Percentiles rank a stretch among this genome's conserved stretches.
Conservation (phyloP, 31 red algal genomes). For the Odonthalia washingtoniensis region DNA sequence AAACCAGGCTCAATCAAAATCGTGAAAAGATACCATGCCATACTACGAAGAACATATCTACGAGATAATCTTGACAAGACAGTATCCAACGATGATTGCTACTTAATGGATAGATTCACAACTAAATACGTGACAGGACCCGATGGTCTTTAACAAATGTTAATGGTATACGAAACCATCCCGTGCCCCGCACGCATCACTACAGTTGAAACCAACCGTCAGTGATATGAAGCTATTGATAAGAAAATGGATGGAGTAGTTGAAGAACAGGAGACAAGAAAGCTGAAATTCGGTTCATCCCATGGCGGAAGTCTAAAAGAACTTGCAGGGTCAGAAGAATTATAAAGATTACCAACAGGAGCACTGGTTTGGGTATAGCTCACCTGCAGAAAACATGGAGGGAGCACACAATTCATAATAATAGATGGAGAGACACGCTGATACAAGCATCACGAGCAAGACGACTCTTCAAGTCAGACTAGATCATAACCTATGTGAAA, state of each 20-base stretch:
- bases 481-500: too few species aligned
- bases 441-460: background rate
- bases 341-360: background rate
- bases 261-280: constrained; percentile 29
- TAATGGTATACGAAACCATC: constrained; percentile 11
- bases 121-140: constrained; percentile 36
- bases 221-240: constrained; percentile 3
- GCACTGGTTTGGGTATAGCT: constrained; percentile 21
- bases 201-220: background rate
- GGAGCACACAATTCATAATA: background rate
- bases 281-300: background rate
- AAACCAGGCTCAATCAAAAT: constrained; percentile 31
- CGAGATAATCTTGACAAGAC: background rate
- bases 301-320: background rate
- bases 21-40: constrained; percentile 43
- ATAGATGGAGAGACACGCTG: constrained; percentile 36
- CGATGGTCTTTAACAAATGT: constrained; percentile 17
- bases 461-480: too few species aligned
- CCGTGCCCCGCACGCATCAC: background rate
- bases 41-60: constrained; percentile 18
- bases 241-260: background rate
- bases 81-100: constrained; percentile 8
- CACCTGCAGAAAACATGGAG: too few species aligned
- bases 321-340: background rate
- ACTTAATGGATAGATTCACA: constrained; percentile 31